phyloP scores from a whole-genome alignment of 768 basidiomycete genomes.

The Tephrocybe sp. region DNA sequence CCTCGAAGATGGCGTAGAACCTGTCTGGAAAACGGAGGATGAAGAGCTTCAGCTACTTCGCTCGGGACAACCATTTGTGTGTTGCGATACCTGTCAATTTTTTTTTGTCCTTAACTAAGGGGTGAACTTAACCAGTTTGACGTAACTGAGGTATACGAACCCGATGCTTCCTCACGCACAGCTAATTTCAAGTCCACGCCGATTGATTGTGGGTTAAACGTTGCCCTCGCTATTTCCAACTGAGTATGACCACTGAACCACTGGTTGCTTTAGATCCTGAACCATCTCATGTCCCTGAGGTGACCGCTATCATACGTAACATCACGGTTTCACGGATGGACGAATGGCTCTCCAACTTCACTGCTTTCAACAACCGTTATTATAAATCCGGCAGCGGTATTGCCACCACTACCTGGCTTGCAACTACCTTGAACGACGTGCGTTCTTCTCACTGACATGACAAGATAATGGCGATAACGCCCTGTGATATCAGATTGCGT shows the following conservation, averaged over 20 bases:
- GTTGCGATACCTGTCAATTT: conserved; percentile 11
- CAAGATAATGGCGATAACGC: too few relatives aligned
- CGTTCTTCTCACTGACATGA: not conserved
- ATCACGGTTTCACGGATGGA: conserved; percentile 28
- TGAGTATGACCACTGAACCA: too few relatives aligned
- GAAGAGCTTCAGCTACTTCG: conserved; percentile 23
- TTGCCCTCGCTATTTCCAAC: not conserved
- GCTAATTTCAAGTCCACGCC: not conserved
- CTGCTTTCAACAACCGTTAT: conserved; percentile 33
- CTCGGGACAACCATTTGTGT: too few relatives aligned
- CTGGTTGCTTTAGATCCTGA: conserved; percentile 22
- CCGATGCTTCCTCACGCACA: not conserved
- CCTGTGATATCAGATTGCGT: conserved; percentile 18
- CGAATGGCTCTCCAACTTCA: conserved; percentile 28
- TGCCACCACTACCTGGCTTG: conserved; percentile 32
- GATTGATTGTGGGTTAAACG: not conserved
- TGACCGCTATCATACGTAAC: conserved; percentile 21
- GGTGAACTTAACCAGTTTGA: not conserved
- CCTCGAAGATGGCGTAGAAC: conserved; percentile 25
- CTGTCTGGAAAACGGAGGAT: conserved; percentile 31
- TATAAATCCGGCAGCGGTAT: conserved; percentile 29
- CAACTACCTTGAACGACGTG: conserved; percentile 25
- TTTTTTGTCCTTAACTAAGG: not conserved
- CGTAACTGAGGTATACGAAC: conserved; percentile 2
- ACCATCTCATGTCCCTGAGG: conserved; percentile 24